Evolutionary conservation across 306 rosid species (phyloP), one percentile per base, ranked within the genome.

Genomic region (Rosa multiflora): DNA sequence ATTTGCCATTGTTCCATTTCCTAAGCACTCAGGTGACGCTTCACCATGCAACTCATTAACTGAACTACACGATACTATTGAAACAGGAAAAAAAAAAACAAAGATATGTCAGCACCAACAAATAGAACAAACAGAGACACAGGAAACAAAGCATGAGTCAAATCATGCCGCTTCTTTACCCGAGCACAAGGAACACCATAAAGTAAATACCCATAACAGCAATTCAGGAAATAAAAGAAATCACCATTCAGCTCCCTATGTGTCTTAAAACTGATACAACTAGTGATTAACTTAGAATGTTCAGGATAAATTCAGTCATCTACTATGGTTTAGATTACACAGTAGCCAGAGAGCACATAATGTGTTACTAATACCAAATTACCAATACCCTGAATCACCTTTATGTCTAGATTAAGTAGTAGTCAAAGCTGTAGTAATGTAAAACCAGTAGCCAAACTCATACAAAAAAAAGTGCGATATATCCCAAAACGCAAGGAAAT

Each of bases 31-130:
- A 0, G 32, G 32, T 10, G 80, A 23, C 3, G 85, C 84, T 29
- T 73, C 87, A 56, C 76, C 85, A 8, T 44, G 53, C 23, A 75
- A 55, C 79, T 85, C 93, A 10, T 74, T 92, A 42, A 70, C 93
- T 70, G 86, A 62, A 66, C 55, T 70, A 75, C 83, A 79, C 10
- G 85, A 79, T 42, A 14, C 87, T 83, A 80, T 39, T 59, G 67
- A 61, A 77, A 18, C 48, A 64, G 39, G 53, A 9, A 76, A 61
- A 70, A 39, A 73, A 5, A n/a, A 61, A 70, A 39, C 56, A 73
- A 5, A n/a, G 5, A 8, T 14, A 70, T 37, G 40, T 73, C 37
- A 56, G 64, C 3, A 76, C 18, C 67, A 14, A 40, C 5, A 10
- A 79, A 74, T 29, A 17, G 44, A 59, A 48, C 69, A 58, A 74